Base-by-base conservation (phyloP, 169 alveolate genomes). In the Cryptosporidium felis region DNA sequence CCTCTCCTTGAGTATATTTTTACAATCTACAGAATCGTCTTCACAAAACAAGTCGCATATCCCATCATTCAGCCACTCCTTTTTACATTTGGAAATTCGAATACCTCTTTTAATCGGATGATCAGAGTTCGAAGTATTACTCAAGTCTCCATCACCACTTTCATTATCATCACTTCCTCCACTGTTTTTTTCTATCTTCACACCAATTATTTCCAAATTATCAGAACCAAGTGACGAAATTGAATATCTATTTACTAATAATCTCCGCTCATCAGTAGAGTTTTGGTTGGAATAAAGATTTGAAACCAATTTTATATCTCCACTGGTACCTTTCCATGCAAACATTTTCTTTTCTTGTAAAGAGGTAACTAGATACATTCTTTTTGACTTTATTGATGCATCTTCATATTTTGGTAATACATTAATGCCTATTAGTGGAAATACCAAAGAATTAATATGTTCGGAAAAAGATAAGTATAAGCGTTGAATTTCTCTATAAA, bases 391-490 rank as follows among this genome's bases (percentile, higher is more conserved):
- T 53, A 74, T 53, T 10, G 58, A 51, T 23, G 40, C 21, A 26
- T 49, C 67, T 38, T 74, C 85, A 74, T 74, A 74, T 74, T 21
- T 74, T 74, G 85, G 67, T 10, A 74, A n/a, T 38, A 74, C 16
- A 38, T 74, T 74, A 4, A 74, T 74, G 0, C 85, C 85, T 16
- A 74, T 32, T 34, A 56, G 9, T 53, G 85, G 85, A 53, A 18
- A 49, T 53, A 28, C 41, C 12, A 51, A 10, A 21, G 58, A 42
- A 74, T 74, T 74, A n/a, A 74, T 21, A 16, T 36, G 40, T 0
- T 34, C 30, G 26, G 85, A 74, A 8, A 74, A 34, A 38, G 21
- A 53, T 10, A 23, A 32, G 28, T 74, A 74, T 36, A 74, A 34
- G 14, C 14, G n/a, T 21, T 32, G 26, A 2, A 74, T 21, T 0